Percentiles rank a stretch among this genome's conserved stretches.
phyloP scores from a whole-genome alignment of 768 basidiomycete species.

The Russula lepida region DNA sequence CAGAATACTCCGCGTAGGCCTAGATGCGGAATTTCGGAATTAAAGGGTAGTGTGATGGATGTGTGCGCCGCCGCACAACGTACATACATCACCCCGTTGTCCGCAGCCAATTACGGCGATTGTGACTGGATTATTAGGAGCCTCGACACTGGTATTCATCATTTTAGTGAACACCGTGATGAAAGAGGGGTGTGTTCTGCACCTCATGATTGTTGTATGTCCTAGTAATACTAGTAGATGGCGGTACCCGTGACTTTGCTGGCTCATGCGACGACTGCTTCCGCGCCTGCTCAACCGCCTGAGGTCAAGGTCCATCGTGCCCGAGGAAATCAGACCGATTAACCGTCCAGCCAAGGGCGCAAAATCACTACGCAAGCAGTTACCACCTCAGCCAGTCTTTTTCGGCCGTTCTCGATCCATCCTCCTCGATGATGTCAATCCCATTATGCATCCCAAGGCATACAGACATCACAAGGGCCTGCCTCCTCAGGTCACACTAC shows the following conservation, averaged over 20 bases:
- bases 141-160: slow-evolving; percentile 24
- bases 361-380: slow-evolving; percentile 2
- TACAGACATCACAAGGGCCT: slow-evolving; percentile 51
- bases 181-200: neutral
- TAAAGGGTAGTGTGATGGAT: neutral
- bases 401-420: slow-evolving; percentile 48
- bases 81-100: slow-evolving; percentile 65
- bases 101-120: slow-evolving; percentile 78
- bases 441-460: slow-evolving; percentile 40
- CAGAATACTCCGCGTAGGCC: slow-evolving; percentile 59
- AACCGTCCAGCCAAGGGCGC: slow-evolving; percentile 7
- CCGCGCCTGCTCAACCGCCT: slow-evolving; percentile 50
- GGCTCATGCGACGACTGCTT: slow-evolving; percentile 60
- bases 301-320: slow-evolving; percentile 24
- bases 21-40: slow-evolving; percentile 24
- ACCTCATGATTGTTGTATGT: neutral
- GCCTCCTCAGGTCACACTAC: slow-evolving; percentile 39
- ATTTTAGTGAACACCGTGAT: neutral
- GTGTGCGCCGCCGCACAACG: no score
- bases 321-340: slow-evolving; percentile 8
- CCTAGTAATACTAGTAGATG: neutral
- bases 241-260: neutral
- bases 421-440: slow-evolving; percentile 48
- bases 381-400: slow-evolving; percentile 28
- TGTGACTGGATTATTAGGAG: slow-evolving; percentile 42